phyloP scores from a whole-genome alignment of 805 yeast species.

The Maudiozyma saulgeensis region DNA sequence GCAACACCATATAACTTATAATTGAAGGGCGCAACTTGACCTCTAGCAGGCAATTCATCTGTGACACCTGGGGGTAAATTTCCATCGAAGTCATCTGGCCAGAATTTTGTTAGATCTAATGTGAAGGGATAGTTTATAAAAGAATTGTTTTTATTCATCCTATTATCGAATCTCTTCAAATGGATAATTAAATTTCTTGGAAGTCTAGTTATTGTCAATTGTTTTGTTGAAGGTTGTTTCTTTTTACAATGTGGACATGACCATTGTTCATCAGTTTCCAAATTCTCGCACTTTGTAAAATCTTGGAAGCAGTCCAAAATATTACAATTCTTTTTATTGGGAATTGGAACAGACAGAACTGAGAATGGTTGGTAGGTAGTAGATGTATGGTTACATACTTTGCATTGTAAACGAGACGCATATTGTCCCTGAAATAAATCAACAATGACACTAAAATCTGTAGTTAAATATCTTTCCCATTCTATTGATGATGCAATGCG shows the following conservation, averaged over 20 bases:
- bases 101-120: constrained; percentile 60
- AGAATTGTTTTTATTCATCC: constrained; percentile 45
- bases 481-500: constrained; percentile 81
- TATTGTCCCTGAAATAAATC: constrained; percentile 87
- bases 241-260: constrained; percentile 66
- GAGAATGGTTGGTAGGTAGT: constrained; percentile 84
- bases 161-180: constrained; percentile 63
- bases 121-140: constrained; percentile 59
- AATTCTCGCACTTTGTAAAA: constrained; percentile 65
- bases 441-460: constrained; percentile 73
- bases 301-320: constrained; percentile 65
- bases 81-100: constrained; percentile 38
- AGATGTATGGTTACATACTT: constrained; percentile 64
- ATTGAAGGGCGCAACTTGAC: constrained; percentile 71
- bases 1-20: constrained; percentile 75
- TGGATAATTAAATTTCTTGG: constrained; percentile 76
- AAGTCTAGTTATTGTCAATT: constrained; percentile 62
- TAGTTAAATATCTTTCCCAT: constrained; percentile 82
- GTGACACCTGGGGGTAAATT: constrained; percentile 18
- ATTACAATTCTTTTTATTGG: constrained; percentile 31
- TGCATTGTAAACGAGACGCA: constrained; percentile 64
- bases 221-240: constrained; percentile 58
- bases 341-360: constrained; percentile 72
- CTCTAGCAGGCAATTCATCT: constrained; percentile 51
- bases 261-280: constrained; percentile 81